Evolutionary conservation across 495 filamentous ascomycete genomes (phyloP), one percentile per base, ranked within the genome.

Genomic region (Aspergillus ostianus): DNA sequence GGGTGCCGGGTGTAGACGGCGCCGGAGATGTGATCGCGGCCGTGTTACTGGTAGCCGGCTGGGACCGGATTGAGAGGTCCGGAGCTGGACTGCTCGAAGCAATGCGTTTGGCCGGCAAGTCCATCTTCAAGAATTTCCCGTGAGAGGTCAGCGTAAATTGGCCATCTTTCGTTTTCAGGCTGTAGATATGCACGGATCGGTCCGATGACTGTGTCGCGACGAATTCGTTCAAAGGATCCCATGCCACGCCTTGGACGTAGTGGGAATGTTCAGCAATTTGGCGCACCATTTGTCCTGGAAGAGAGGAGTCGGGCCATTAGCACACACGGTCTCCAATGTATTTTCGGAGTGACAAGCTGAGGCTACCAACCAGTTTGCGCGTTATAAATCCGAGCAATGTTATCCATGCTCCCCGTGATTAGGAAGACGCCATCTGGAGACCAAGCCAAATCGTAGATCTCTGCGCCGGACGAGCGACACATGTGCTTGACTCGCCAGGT

Each of bases 251-350:
- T 77, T 99, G 94, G 19, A 99, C 94, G 67, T 97, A 99, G 73
- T 99, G 94, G 66, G 93, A 97, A 76, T 99, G 94, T 70, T 99
- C 94, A 47, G 94, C 95, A 62, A 99, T 99, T 70, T 97, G 93
- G 55, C 94, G 87, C 57, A 99, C 88, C 67, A 93, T 87, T 77
- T 88, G 86, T 29, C 94, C 93, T 96, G 60, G 12, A 12, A 32
- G 30, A 54, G 23, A 15, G 47, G 30, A 47, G 67, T 29, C 68
- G 36, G 13, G 68, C 10, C 44, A 46, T 68, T 32, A 67, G 60
- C 51, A 50, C 32, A 49, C 19, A 44, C 57, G 18, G 47, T 26
- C 23, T 26, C 23, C 23, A 36, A 56, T 5, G 19, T 13, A 15
- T 18, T 56, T 45, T 26, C 20, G 6, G 15, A 21, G 15, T 48